Base-by-base conservation (phyloP, 306 rosid genomes). In the Cicer yamashitae region DNA sequence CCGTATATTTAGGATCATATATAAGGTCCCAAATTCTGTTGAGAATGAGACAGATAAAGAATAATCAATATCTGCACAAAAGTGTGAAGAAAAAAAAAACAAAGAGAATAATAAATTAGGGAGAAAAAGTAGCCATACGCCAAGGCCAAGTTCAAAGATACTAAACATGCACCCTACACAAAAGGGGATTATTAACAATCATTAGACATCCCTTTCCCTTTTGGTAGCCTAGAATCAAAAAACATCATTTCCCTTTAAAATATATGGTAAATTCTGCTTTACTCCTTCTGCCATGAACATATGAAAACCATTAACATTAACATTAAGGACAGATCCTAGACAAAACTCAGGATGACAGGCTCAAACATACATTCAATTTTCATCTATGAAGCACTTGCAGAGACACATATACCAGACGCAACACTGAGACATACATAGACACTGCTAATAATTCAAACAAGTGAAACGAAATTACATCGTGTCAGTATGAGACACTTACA, bases 21-120 rank as follows among this genome's bases (percentile, higher is more conserved):
- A 60, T 61, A 44, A 44, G 50, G 74, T 67, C 52, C 64, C 65
- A 51, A 47, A 75, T 41, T 74, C 69, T 62, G 53, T 76, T 30
- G 48, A 76, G 64, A 46, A 59, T 30, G 48, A 76, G 70, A 46
- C 59, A 61, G 11, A 43, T 14, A 77, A 70, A 30, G 70, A 61
- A 48, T 59, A 48, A 59, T 73, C 62, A 60, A 67, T 61, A 43
- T 37, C 65, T 12, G 61, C 47, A 52, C 53, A 63, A 34, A 48
- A 40, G 67, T 10, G 53, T 41, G 4, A 9, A 22, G 51, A 10
- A 51, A 37, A 30, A 30, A 30, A 44, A 7, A 18, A 43, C 39
- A 67, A 70, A 38, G 54, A 9, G 52, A 46, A 57, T 34, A 9
- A 41, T 43, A 10, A 56, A 48, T 6, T 70, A 51, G 15, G 50